Evolutionary conservation across 164 flowering plant genomes (phyloP).

Genomic region (Nymphaea thermarum): DNA sequence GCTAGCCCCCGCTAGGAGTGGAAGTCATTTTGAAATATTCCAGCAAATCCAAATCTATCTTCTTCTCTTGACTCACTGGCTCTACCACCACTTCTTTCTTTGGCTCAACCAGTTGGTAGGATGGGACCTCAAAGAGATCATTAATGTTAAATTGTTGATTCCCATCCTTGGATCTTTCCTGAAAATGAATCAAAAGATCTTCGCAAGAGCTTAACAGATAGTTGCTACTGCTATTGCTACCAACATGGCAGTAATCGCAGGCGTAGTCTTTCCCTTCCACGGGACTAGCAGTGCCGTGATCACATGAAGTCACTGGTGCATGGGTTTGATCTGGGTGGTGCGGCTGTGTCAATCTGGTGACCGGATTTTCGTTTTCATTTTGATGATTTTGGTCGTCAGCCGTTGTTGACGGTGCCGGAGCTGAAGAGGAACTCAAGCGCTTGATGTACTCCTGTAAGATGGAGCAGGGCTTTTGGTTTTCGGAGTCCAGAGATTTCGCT

Average conservation of each 20-base stretch:
- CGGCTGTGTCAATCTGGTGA: not conserved
- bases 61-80: constrained; percentile 21
- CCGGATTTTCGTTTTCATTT: not conserved
- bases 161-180: not conserved
- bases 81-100: not conserved
- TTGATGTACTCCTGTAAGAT: constrained; percentile 67
- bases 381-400: not conserved
- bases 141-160: not conserved
- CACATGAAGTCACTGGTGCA: too few relatives aligned
- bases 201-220: not conserved
- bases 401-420: not conserved
- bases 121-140: not conserved
- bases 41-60: constrained; percentile 39
- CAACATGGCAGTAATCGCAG: not conserved
- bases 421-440: constrained; percentile 24
- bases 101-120: not conserved
- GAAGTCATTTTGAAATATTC: constrained; percentile 27
- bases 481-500: constrained; percentile 39
- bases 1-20: not conserved
- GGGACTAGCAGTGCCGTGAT: not conserved
- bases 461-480: constrained; percentile 29
- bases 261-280: not conserved
- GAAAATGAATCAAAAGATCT: not conserved
- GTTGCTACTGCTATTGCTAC: not conserved
- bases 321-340: too few relatives aligned